Conservation (phyloP, 306 rosid genomes). For the Cicer pinnatifidum region DNA sequence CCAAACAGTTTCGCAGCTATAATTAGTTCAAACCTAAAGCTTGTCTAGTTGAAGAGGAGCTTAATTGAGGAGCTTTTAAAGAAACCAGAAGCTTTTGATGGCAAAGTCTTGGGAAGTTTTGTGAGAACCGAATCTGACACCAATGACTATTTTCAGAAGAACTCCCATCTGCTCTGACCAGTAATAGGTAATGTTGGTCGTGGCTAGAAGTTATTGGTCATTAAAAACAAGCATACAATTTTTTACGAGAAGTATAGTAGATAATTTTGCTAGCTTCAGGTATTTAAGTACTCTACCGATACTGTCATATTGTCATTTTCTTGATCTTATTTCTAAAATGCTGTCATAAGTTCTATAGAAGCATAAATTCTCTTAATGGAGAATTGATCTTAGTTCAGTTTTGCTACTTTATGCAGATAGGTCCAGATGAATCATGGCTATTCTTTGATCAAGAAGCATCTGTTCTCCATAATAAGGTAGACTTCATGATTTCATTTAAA, state of each 20-base stretch:
- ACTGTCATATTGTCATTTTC: too few species aligned
- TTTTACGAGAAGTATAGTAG: too few species aligned
- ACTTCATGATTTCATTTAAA: constrained; percentile 44
- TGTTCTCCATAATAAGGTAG: constrained; percentile 79
- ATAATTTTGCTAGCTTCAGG: too few species aligned
- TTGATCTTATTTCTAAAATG: too few species aligned
- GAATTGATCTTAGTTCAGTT: constrained; percentile 22
- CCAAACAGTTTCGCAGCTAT: constrained; percentile 63
- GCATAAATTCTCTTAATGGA: not conserved
- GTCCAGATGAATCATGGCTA: constrained; percentile 79
- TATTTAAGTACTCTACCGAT: too few species aligned
- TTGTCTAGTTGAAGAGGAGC: constrained; percentile 72
- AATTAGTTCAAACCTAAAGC: constrained; percentile 62
- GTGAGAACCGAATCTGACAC: too few species aligned
- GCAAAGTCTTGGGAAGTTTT: too few species aligned
- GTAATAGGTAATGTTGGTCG: constrained; percentile 60
- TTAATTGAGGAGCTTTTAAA: constrained; percentile 64
- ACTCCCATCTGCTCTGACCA: constrained; percentile 65
- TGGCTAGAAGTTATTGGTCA: not conserved
- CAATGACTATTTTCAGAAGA: constrained; percentile 65
- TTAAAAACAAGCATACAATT: constrained; percentile 10
- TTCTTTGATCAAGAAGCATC: constrained; percentile 74
- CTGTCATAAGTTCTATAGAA: not conserved
- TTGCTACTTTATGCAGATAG: constrained; percentile 59
- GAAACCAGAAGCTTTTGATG: constrained; percentile 57